Percentiles rank a stretch among this genome's conserved stretches.
phyloP scores from a whole-genome alignment of 2,329 filamentous ascomycete genomes.

The Penicillium crustosum region DNA sequence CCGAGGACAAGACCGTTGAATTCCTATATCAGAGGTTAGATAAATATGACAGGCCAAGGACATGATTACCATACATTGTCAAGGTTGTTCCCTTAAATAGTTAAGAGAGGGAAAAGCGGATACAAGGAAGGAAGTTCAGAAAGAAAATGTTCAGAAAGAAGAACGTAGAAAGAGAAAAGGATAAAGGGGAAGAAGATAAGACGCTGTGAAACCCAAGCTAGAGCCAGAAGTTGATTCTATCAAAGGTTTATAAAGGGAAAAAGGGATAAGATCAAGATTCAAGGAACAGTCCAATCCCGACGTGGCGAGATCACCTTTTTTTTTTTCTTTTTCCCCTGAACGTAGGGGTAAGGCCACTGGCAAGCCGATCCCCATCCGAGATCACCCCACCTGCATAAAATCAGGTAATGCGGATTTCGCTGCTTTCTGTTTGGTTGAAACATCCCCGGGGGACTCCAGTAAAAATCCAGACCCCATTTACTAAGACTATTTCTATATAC shows the following conservation, averaged over 20 bases:
- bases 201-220: background rate
- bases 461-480: background rate
- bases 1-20: conserved; percentile 48
- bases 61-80: conserved; percentile 14
- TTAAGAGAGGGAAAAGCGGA: background rate
- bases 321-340: conserved; percentile 20
- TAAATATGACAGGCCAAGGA: background rate
- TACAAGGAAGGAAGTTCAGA: too few species aligned
- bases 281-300: conserved; percentile 30
- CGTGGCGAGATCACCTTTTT: conserved; percentile 35
- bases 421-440: conserved; percentile 13
- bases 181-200: background rate
- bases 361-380: conserved; percentile 34
- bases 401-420: conserved; percentile 10
- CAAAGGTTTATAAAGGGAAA: conserved; percentile 7
- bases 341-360: conserved; percentile 32
- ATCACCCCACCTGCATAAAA: conserved; percentile 14
- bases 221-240: background rate
- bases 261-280: conserved; percentile 7
- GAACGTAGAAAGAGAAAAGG: background rate
- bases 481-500: background rate
- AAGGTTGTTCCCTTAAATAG: background rate
- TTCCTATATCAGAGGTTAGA: conserved; percentile 42
- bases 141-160: background rate
- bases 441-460: background rate